Evolutionary conservation across 345 rosid genomes (phyloP), one percentile per base, ranked within the genome.

Genomic region (Balakata baccata): DNA sequence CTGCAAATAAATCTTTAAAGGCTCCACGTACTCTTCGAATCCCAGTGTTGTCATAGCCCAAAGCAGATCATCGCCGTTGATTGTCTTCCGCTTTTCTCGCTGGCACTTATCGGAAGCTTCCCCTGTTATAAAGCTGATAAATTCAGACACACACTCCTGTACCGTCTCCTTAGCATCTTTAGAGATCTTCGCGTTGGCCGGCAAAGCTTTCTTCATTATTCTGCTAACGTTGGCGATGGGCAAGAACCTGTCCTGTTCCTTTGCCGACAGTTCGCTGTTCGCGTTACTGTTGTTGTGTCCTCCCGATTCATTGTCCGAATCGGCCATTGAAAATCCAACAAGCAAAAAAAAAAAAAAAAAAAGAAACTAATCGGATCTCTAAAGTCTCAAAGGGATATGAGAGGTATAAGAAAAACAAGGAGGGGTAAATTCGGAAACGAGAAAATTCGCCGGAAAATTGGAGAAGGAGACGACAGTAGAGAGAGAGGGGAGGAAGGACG

Each of bases 31-130:
- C n/a, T 89, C 90, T 74, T 89, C 90, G 64, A 89, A 89, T 23
- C 92, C 94, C 22, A 88, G 78, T 18, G 94, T 89, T 7, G 94
- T 88, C 94, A 88, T 89, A 61, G 93, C 91, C 91, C 93, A 89
- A 14, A 89, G 84, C 75, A 89, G 84, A 81, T 89, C 93, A 38
- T 89, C 94, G 2, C 94, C 94, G 80, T 89, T 89, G 79, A 89
- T 85, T 10, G 94, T 89, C 85, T 89, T 89, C 82, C 94, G 60
- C 85, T 89, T 89, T 87, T 89, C 94, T 25, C 89, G 77, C 75
- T 88, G 90, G 75, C 94, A 89, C 90, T 89, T 89, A 73, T 89
- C 94, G 0, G 94, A 89, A 0, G 94, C 94, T 75, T 88, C 94
- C 34, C 94, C 94, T 3, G 92, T 89, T 60, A 89, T 85, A 81